Evolutionary conservation across 352 stramenopile species (phyloP), one percentile per base, ranked within the genome.

Genomic region (Pythium monospermum): DNA sequence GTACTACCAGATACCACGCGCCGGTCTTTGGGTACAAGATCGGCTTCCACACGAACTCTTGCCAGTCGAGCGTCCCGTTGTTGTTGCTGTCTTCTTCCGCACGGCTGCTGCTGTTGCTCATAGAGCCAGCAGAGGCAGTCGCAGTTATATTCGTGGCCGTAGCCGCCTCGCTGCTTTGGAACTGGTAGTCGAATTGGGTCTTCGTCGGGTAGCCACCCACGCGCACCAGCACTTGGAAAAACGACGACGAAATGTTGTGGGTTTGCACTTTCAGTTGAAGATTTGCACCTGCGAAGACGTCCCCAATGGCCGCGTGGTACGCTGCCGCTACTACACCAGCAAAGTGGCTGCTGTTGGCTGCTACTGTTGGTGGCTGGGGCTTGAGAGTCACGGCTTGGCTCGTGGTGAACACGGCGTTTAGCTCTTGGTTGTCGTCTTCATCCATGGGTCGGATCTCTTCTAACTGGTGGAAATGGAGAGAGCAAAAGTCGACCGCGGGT

Each of bases 181-280:
- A 55, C 18, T 18, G 22, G 23, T 55, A 61, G 39, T 54, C 45
- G 23, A 46, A 55, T 18, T 46, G 39, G 2, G 38, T 33, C 16
- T 26, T 15, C 3, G 53, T 61, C 4, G 53, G 53, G 11, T 44
- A 45, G 1, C 36, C 53, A 33, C 39, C 32, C 6, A 61, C 39
- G 10, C 53, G 44, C 27, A 23, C 45, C 4, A 61, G 21, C 1
- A 61, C 32, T 27, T 61, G 53, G n/a, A n/a, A 31, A 61, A 61
- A 6, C 19, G 12, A 2, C 36, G n/a, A 2, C 54, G 6, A 22
- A 55, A 50, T n/a, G n/a, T 39, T 7, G 37, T 51, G 10, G 32
- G 10, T 23, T 55, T 30, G 0, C 49, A 36, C 15, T n/a, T 38
- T 26, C 54, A 22, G 18, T 55, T 23, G 1, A 55, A 7, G 25